phyloP scores from a whole-genome alignment of 345 rosid genomes.

The Pistacia vera region DNA sequence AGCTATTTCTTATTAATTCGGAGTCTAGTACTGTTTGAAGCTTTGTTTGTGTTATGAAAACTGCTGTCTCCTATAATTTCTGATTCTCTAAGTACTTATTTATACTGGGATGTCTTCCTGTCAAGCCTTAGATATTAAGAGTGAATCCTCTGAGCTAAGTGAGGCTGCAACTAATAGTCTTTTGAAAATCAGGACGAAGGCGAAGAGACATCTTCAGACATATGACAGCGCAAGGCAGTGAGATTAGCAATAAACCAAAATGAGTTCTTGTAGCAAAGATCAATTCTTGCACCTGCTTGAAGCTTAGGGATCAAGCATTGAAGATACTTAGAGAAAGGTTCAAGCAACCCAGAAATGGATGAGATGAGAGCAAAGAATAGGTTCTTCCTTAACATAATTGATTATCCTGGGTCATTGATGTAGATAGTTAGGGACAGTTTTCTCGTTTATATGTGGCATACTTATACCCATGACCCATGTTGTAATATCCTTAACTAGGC shows the following conservation, averaged over 20 bases:
- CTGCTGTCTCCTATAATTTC: not conserved
- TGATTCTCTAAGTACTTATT: not conserved
- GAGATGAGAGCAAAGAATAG: not conserved
- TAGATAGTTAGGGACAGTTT: not conserved
- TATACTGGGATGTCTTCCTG: not conserved
- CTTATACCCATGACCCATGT: not conserved
- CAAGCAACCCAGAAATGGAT: not conserved
- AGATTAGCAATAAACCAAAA: not conserved
- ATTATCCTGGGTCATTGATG: not conserved
- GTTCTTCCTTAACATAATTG: not conserved
- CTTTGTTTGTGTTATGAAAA: not conserved
- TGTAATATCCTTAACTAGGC: not conserved
- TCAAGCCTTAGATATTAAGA: not conserved
- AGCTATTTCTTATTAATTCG: not conserved
- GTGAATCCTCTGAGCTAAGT: not conserved
- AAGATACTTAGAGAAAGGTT: not conserved
- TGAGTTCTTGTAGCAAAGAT: constrained; percentile 11
- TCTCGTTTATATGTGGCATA: no score
- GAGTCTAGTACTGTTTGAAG: not conserved
- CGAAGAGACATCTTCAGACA: constrained; percentile 30
- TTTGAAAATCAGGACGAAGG: constrained; percentile 32
- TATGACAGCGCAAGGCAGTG: constrained; percentile 9
- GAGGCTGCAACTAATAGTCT: not conserved
- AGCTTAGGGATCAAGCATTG: not conserved
- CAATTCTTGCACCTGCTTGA: not conserved